Conservation (phyloP, 345 rosid genomes). For the Psidium friedrichsthalianum region DNA sequence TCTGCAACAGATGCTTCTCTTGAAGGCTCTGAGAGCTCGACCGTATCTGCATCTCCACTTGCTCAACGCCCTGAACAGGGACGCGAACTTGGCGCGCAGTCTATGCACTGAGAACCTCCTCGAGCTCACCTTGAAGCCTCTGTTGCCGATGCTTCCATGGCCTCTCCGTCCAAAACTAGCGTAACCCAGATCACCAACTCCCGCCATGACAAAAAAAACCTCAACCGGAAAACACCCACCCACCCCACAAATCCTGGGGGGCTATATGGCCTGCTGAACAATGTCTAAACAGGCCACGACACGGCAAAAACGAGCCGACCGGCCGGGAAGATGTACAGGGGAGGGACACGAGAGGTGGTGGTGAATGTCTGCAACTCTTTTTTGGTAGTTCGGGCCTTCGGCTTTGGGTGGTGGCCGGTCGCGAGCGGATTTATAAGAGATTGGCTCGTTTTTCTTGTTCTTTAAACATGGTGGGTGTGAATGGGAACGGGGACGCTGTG, state of each 20-base stretch:
- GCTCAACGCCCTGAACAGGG: not conserved
- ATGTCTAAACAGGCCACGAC: not conserved
- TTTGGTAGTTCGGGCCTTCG: not conserved
- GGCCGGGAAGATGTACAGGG: not conserved
- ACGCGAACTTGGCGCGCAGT: slow-evolving; percentile 1
- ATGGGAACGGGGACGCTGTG: not conserved
- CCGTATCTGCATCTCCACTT: slow-evolving; percentile 3
- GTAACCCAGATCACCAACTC: not conserved
- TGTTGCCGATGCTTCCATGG: not conserved
- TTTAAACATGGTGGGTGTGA: not conserved
- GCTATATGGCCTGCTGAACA: not conserved
- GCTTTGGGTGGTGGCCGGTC: not conserved
- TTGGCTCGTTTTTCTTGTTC: not conserved
- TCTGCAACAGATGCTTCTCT: not conserved
- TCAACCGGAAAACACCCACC: not conserved
- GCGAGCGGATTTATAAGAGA: not conserved
- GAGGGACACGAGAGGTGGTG: too few species aligned
- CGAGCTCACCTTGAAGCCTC: slow-evolving; percentile 5
- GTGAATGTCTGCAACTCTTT: not conserved
- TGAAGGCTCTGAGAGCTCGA: not conserved
- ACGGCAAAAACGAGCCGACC: not conserved
- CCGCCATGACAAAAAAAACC: not conserved
- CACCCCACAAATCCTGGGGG: not conserved
- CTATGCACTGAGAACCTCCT: slow-evolving; percentile 5
- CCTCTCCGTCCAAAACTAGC: not conserved